Percentiles rank a stretch among this genome's conserved stretches.
phyloP scores from a whole-genome alignment of 192 early-diverging fungal genomes.

The Dissophora ornata region DNA sequence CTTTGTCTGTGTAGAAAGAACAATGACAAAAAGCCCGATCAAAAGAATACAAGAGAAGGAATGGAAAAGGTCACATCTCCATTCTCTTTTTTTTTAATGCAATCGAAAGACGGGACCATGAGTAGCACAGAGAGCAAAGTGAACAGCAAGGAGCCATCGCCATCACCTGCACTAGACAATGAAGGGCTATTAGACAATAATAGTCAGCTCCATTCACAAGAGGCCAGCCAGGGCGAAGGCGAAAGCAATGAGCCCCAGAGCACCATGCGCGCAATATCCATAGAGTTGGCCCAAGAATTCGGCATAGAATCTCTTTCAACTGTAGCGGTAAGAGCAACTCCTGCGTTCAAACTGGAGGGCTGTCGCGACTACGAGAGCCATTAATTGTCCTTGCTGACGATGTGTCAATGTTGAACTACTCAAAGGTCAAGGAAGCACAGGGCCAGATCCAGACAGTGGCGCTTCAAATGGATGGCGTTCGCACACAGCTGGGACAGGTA shows the following conservation, averaged over 20 bases:
- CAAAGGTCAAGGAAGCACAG: slow-evolving; percentile 32
- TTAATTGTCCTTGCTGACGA: too few species aligned
- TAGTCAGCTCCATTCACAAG: neutral
- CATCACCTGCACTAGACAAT: neutral
- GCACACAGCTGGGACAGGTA: slow-evolving; percentile 37
- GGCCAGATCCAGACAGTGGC: slow-evolving; percentile 50
- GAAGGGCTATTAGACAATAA: neutral
- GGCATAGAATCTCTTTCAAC: slow-evolving; percentile 37
- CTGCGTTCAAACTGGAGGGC: too few species aligned
- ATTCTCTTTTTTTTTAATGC: neutral
- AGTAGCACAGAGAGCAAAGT: neutral
- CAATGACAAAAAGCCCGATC: neutral
- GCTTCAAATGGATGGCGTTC: slow-evolving; percentile 40
- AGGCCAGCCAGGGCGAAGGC: neutral
- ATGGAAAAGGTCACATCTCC: neutral
- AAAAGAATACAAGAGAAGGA: neutral
- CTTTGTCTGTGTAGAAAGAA: neutral
- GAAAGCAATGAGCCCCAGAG: neutral
- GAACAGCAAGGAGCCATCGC: slow-evolving; percentile 1
- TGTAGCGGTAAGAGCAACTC: slow-evolving; percentile 12
- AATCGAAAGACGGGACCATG: neutral
- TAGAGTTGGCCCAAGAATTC: slow-evolving; percentile 36
- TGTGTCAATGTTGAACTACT: too few species aligned
- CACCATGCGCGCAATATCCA: slow-evolving; percentile 5
- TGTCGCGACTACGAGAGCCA: too few species aligned